phyloP scores from a whole-genome alignment of 1,284 basidiomycete species.

The Irpex sp. region DNA sequence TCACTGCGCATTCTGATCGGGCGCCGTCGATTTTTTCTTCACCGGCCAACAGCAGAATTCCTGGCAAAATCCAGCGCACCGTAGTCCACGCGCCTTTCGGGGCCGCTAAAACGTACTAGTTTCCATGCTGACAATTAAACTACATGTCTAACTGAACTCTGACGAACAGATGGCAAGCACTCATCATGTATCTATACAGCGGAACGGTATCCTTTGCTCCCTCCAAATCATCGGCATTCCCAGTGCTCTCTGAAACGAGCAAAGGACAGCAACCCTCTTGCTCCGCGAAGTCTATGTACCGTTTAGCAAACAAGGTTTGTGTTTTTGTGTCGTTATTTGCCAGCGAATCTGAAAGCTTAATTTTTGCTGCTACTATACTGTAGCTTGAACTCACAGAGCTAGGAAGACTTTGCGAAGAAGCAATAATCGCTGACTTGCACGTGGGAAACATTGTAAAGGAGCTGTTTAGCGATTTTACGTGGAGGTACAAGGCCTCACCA shows the following conservation, averaged over 20 bases:
- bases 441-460: slow-evolving; percentile 15
- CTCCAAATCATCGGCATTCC: not conserved
- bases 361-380: no score
- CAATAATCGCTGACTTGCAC: slow-evolving; percentile 3
- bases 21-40: no score
- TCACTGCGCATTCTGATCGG: no score
- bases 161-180: no score
- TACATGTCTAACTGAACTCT: no score
- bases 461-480: slow-evolving; percentile 17
- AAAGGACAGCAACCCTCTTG: not conserved
- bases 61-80: not conserved
- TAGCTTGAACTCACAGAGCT: slow-evolving; percentile 11
- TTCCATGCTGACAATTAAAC: no score
- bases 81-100: slow-evolving; percentile 7
- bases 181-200: no score
- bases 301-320: slow-evolving; percentile 13
- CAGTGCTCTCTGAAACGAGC: no score
- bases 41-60: no score
- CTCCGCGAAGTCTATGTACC: slow-evolving; percentile 16
- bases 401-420: slow-evolving; percentile 2
- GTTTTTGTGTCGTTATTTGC: not conserved
- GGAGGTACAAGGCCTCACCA: slow-evolving; percentile 8
- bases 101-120: not conserved
- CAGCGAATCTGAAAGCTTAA: not conserved
- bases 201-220: not conserved